Base-by-base conservation (phyloP, 2,329 filamentous ascomycete species). In the Colletotrichum echinochloae region DNA sequence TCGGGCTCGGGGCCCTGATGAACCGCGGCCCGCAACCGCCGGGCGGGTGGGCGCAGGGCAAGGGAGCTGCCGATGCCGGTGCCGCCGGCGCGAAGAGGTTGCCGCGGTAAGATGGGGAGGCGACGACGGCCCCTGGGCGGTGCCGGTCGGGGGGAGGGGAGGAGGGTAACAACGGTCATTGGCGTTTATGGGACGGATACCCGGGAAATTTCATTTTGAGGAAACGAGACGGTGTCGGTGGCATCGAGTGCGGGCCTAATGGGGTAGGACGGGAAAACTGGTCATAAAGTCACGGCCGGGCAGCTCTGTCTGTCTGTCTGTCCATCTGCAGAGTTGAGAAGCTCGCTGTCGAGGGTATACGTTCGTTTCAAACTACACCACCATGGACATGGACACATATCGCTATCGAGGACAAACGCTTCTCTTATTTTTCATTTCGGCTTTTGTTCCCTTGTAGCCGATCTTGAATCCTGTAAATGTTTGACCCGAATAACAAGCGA, bases 1-100 rank as follows among this genome's bases (percentile, higher is more conserved):
- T 95, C 8, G 92, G 92, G 0, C 83, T 96, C n/a, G 86, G 85
- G 7, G 88, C 90, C 68, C 83, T 96, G 76, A 90, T 95, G 88
- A 86, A 83, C 48, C 87, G 88, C 71, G 92, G 90, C 0, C 88
- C 91, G 4, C 59, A 44, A 6, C 44, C 59, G 16, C 30, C 59
- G 9, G 59, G 57, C 23, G 57, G 65, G 52, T 61, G 28, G 52
- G 62, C 72, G 70, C 51, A 72, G 14, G 72, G 26, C 7, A 72
- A 70, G 37, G 75, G 69, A 60, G 72, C 70, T 20, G 75, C 73
- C 14, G 71, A 69, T 54, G 76, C 71, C 60, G 72, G 71, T 61
- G 73, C 52, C 37, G 68, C 70, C 59, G 65, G 44, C 37, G 71
- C 65, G 48, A 63, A 65, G 74, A 41, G 65, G 41, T 63, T 72